These are phyloP conservation scores for Pseudogymnoascus sp. DNA, from an alignment of 2,329 filamentous ascomycete species.

Conservation along the genomic window DNA sequence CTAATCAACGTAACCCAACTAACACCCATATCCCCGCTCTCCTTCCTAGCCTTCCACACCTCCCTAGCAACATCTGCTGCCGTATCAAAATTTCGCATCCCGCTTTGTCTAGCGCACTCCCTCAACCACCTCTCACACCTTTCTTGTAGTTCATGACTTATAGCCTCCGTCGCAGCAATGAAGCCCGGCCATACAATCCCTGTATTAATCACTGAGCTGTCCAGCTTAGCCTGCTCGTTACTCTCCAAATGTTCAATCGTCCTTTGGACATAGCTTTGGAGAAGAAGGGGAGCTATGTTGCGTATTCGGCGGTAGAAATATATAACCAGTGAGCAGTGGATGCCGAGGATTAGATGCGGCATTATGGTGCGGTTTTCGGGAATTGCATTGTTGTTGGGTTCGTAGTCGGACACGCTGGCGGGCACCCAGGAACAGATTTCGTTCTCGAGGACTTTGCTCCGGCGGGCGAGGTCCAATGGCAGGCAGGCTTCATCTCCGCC, in stretches of 20 bases:
- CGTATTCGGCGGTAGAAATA: background rate
- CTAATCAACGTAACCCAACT: too few species aligned
- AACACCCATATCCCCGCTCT: too few species aligned
- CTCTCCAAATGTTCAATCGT: background rate
- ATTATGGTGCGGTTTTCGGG: background rate
- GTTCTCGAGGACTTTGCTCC: too few species aligned
- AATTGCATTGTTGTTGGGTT: too few species aligned
- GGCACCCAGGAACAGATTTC: too few species aligned
- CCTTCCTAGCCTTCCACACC: background rate
- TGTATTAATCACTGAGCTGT: background rate
- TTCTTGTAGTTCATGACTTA: background rate
- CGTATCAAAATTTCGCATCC: background rate
- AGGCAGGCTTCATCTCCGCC: too few species aligned
- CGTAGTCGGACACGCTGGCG: too few species aligned
- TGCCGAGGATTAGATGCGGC: background rate
- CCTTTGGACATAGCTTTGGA: background rate
- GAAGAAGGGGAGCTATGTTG: background rate
- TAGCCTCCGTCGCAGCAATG: background rate
- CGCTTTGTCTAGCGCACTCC: background rate
- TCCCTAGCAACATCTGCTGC: background rate
- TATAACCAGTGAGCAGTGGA: background rate
- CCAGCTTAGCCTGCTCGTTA: background rate
- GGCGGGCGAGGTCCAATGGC: too few species aligned
- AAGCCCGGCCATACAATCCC: conserved; percentile 3
- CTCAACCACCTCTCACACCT: background rate